A percentile compares a stretch with the other conserved stretches of the same genome.
phyloP scores from a whole-genome alignment of 1,284 basidiomycete species.

The Apiotrichum siamense region DNA sequence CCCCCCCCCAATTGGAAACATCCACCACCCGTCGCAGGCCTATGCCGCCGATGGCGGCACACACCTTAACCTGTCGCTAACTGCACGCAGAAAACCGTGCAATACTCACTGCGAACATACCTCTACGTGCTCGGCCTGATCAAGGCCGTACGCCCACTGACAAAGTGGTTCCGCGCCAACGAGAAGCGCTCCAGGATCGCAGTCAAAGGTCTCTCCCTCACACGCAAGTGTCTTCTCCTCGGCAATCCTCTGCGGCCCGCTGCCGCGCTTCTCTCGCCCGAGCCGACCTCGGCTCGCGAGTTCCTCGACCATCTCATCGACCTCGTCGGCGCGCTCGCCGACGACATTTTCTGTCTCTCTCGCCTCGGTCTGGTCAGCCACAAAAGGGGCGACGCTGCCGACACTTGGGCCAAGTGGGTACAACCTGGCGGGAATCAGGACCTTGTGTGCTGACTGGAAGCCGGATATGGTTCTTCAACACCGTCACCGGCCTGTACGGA shows the following conservation, averaged over 20 bases:
- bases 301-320: constrained; percentile 38
- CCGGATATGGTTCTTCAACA: constrained; percentile 40
- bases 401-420: constrained; percentile 40
- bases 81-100: constrained; percentile 37
- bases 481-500: constrained; percentile 36
- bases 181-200: constrained; percentile 30
- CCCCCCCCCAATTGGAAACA: too few relatives aligned
- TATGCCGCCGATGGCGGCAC: too few relatives aligned
- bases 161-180: constrained; percentile 33
- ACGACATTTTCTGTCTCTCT: constrained; percentile 39
- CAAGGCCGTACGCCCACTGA: constrained; percentile 30
- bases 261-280: constrained; percentile 33
- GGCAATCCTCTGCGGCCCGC: constrained; percentile 41
- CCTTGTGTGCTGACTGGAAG: constrained; percentile 16
- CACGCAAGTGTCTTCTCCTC: constrained; percentile 43
- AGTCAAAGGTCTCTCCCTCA: constrained; percentile 31
- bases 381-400: constrained; percentile 24
- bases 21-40: too few relatives aligned
- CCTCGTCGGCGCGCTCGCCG: constrained; percentile 32
- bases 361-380: constrained; percentile 31
- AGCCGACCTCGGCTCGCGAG: constrained; percentile 35
- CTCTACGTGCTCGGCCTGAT: constrained; percentile 39
- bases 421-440: too few relatives aligned
- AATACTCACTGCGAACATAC: constrained; percentile 41
- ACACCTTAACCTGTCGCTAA: neutral